Conservation (phyloP, 768 basidiomycete genomes). For the Boletus eberwhitei region DNA sequence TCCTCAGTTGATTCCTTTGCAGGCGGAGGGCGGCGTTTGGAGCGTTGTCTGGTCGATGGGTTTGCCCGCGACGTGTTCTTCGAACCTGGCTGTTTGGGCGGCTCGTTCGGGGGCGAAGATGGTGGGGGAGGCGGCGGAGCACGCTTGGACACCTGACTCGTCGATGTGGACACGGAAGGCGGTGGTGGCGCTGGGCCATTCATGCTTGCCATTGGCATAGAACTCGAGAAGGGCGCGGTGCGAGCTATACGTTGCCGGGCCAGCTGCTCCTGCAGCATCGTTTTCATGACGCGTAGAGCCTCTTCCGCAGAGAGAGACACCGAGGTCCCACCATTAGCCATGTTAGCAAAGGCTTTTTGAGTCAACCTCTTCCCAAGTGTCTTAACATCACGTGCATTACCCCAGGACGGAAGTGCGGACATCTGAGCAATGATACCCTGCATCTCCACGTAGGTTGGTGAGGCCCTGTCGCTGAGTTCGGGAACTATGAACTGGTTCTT, state of each 20-base stretch:
- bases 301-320: conserved; percentile 27
- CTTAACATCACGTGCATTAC: conserved; percentile 65
- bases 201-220: conserved; percentile 23
- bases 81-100: conserved; percentile 5
- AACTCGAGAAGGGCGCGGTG: neutral
- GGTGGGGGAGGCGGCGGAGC: conserved; percentile 23
- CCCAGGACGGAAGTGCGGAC: conserved; percentile 53
- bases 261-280: conserved; percentile 24
- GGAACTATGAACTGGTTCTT: conserved; percentile 40
- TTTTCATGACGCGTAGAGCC: conserved; percentile 27
- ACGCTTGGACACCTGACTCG: conserved; percentile 17
- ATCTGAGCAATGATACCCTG: conserved; percentile 40
- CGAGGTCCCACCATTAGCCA: conserved; percentile 15
- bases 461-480: conserved; percentile 27
- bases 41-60: neutral
- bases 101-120: neutral
- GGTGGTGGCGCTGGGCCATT: conserved; percentile 15
- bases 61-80: neutral
- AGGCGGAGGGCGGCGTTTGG: neutral
- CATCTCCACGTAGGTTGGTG: conserved; percentile 28
- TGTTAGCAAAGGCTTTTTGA: conserved; percentile 35
- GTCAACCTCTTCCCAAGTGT: conserved; percentile 51
- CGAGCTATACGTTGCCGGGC: conserved; percentile 15
- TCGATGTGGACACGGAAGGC: conserved; percentile 20
- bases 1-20: neutral